Base-by-base conservation (phyloP, 495 filamentous ascomycete species). In the Choiromyces venosus region DNA sequence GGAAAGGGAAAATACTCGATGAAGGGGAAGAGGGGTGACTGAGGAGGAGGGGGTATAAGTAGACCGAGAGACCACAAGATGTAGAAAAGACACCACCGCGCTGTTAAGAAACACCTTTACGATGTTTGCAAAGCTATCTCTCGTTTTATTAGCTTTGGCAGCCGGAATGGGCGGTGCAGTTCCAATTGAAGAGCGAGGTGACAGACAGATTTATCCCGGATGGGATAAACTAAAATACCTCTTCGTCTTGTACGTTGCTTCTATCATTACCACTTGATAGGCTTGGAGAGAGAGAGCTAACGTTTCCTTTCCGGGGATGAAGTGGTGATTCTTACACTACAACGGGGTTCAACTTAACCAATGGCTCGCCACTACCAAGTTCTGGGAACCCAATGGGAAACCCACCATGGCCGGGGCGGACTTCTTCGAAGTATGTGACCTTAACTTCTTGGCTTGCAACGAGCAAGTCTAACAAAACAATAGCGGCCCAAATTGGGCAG, bases 311-410 rank as follows among this genome's bases (percentile, higher is more conserved):
- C 19, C 42, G 70, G 46, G 72, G 67, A 25, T 56, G 14, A 71
- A 87, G 86, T 73, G 88, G 88, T 73, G 86, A 91, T 79, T 90
- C 88, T 3, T 92, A 91, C 77, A 87, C 87, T 21, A 82, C 83
- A 65, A 91, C 88, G 25, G 87, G 87, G 68, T 96, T 95, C 84
- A 86, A 91, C 78, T 81, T 86, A 65, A 85, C 82, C 37, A 83
- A 84, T 66, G 82, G 86, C 18, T 88, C 91, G 71, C 91, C 92
- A 9, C 86, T 86, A 29, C 79, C 84, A 18, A 70, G 82, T 37
- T 37, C 68, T 0, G 66, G 75, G 16, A 92, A 93, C 80, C 91
- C 92, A 0, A 84, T 95, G 73, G 92, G 92, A 36, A 96, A 94
- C 80, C 92, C 93, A 8, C 66, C 82, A 0, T 88, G 88, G 64